Percentiles rank a stretch among this genome's conserved stretches.
Conservation (phyloP, 2,329 filamentous ascomycete species). For the Aureobasidium namibiae region DNA sequence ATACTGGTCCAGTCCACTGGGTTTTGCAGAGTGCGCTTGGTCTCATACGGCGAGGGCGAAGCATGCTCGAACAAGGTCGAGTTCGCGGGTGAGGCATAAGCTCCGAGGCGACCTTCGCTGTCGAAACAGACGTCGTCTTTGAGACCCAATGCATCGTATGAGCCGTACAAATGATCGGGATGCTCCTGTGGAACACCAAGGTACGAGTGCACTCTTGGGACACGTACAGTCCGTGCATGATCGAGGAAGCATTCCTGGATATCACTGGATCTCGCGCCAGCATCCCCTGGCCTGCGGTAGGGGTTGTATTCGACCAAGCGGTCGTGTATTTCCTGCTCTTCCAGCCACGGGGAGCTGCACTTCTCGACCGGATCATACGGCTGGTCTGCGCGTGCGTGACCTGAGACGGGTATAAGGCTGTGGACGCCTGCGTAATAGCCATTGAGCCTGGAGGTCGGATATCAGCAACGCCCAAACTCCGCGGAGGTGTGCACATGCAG, state of each 20-base stretch:
- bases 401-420: neutral
- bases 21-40: neutral
- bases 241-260: constrained; percentile 51
- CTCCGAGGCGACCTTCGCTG: constrained; percentile 39
- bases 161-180: constrained; percentile 40
- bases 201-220: constrained; percentile 59
- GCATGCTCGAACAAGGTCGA: neutral
- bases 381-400: neutral
- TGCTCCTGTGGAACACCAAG: constrained; percentile 43
- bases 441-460: neutral
- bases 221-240: constrained; percentile 43
- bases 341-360: neutral
- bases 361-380: neutral
- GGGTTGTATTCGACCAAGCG: neutral
- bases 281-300: constrained; percentile 31
- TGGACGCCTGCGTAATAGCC: neutral
- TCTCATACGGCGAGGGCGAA: no score
- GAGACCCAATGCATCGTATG: constrained; percentile 39
- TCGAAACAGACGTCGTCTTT: constrained; percentile 43
- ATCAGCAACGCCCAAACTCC: neutral
- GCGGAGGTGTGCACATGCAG: neutral
- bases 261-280: constrained; percentile 25
- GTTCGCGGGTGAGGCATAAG: constrained; percentile 42
- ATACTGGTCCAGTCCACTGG: neutral
- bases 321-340: neutral